Evolutionary conservation across 2,329 filamentous ascomycete genomes (phyloP).

Genomic region (Aspergillus candidus): DNA sequence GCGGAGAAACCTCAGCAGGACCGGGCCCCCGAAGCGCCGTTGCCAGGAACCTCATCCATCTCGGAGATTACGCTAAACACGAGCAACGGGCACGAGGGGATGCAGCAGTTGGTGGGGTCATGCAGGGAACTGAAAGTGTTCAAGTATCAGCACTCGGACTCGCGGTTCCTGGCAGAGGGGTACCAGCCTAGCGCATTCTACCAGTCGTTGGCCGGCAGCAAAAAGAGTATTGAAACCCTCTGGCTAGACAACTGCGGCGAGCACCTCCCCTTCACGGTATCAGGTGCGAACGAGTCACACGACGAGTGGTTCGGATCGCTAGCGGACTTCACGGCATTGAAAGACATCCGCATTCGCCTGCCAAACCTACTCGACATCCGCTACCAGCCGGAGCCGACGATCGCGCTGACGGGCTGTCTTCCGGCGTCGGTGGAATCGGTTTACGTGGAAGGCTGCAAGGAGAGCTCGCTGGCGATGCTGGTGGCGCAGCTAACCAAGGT

Average conservation of each 20-base stretch:
- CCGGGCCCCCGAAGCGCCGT: not conserved
- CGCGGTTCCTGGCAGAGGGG: slow-evolving; percentile 19
- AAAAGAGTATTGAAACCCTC: slow-evolving; percentile 19
- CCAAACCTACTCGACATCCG: slow-evolving; percentile 27
- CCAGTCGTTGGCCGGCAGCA: slow-evolving; percentile 19
- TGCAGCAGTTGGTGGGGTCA: slow-evolving; percentile 17
- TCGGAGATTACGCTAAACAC: slow-evolving; percentile 20
- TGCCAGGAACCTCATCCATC: slow-evolving; percentile 13
- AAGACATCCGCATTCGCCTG: slow-evolving; percentile 25
- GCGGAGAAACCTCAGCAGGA: not conserved
- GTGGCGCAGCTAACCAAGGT: slow-evolving; percentile 19
- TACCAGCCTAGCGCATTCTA: slow-evolving; percentile 23
- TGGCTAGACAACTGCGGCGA: slow-evolving; percentile 26
- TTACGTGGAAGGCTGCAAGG: slow-evolving; percentile 25
- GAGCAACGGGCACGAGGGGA: slow-evolving; percentile 23
- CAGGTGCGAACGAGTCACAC: slow-evolving; percentile 23
- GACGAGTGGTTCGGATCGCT: slow-evolving; percentile 28
- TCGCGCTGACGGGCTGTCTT: slow-evolving; percentile 18
- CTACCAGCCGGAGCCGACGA: slow-evolving; percentile 20
- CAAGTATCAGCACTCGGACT: slow-evolving; percentile 29
- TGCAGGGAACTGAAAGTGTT: slow-evolving; percentile 22
- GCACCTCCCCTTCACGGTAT: slow-evolving; percentile 25
- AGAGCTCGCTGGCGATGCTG: slow-evolving; percentile 20
- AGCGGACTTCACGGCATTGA: slow-evolving; percentile 21
- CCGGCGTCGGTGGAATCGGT: slow-evolving; percentile 19